A percentile compares a stretch with the other conserved stretches of the same genome.
Conservation (phyloP, 306 rosid genomes). For the Vigna radiata region DNA sequence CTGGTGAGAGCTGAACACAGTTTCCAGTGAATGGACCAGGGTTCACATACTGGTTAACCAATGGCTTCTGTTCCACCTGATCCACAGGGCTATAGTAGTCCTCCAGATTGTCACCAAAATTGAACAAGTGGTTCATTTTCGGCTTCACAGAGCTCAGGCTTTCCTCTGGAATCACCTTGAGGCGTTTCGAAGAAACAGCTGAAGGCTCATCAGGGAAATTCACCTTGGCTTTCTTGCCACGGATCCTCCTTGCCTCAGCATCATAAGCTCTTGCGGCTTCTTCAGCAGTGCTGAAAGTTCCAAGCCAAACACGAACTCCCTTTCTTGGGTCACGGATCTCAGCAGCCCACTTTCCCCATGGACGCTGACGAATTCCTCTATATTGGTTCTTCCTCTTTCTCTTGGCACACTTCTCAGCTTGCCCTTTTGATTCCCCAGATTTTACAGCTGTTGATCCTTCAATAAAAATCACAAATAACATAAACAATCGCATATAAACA, state of each 20-base stretch:
- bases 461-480: slow-evolving; percentile 28
- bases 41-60: slow-evolving; percentile 56
- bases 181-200: slow-evolving; percentile 48
- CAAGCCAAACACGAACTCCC: slow-evolving; percentile 99
- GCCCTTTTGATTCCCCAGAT: slow-evolving; percentile 58
- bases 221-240: slow-evolving; percentile 95
- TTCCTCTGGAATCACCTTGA: slow-evolving; percentile 54
- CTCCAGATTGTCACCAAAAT: slow-evolving; percentile 46
- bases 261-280: slow-evolving; percentile 99
- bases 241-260: slow-evolving; percentile 91
- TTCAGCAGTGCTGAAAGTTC: slow-evolving; percentile 97
- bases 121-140: slow-evolving; percentile 54
- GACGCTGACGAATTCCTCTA: slow-evolving; percentile 95
- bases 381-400: slow-evolving; percentile 90
- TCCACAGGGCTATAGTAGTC: slow-evolving; percentile 53
- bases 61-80: slow-evolving; percentile 78
- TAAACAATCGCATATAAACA: not conserved
- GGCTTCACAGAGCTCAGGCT: slow-evolving; percentile 55
- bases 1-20: slow-evolving; percentile 48
- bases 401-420: slow-evolving; percentile 70
- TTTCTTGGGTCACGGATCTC: slow-evolving; percentile 97
- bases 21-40: slow-evolving; percentile 50
- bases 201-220: slow-evolving; percentile 84
- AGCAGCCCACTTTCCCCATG: slow-evolving; percentile 99
- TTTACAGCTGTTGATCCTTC: slow-evolving; percentile 62